These are phyloP conservation scores for Pseudocercospora crystallina DNA, from an alignment of 2,329 filamentous ascomycete genomes.

Conservation along the genomic window DNA sequence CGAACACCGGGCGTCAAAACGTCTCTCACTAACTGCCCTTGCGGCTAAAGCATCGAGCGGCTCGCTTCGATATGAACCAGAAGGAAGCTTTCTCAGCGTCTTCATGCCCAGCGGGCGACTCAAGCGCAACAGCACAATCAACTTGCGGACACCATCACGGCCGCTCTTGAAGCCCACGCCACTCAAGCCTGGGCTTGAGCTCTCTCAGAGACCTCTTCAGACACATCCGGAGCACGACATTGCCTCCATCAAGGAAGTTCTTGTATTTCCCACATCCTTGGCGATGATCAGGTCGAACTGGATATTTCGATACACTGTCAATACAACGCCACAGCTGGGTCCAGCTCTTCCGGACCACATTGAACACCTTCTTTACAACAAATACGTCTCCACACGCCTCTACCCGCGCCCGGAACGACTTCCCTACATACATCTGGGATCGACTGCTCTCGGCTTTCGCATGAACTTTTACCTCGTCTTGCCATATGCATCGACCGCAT, in stretches of 20 bases:
- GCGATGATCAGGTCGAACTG: conserved; percentile 20
- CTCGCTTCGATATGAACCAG: conserved; percentile 18
- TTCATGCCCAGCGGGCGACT: conserved; percentile 13
- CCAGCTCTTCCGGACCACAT: conserved; percentile 17
- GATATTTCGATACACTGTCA: conserved; percentile 24
- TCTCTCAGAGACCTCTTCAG: conserved; percentile 15
- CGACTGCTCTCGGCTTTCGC: conserved; percentile 21
- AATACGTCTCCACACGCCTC: conserved; percentile 16
- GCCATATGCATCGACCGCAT: conserved; percentile 12
- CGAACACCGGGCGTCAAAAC: conserved; percentile 11
- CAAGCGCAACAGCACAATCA: conserved; percentile 13
- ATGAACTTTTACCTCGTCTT: conserved; percentile 26
- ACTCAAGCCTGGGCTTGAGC: conserved; percentile 21
- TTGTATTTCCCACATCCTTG: conserved; percentile 21
- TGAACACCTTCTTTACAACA: conserved; percentile 19
- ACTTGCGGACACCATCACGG: conserved; percentile 7
- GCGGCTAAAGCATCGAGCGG: conserved; percentile 16
- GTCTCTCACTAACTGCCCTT: conserved; percentile 16
- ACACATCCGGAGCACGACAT: conserved; percentile 18
- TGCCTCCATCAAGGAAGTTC: conserved; percentile 20
- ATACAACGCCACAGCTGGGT: conserved; percentile 24
- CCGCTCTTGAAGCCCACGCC: conserved; percentile 12
- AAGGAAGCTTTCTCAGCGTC: conserved; percentile 16
- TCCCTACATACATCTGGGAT: conserved; percentile 24
- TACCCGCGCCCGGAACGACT: conserved; percentile 17